phyloP scores from a whole-genome alignment of 2,329 filamentous ascomycete genomes.

The Pseudofabraea citricarpa region DNA sequence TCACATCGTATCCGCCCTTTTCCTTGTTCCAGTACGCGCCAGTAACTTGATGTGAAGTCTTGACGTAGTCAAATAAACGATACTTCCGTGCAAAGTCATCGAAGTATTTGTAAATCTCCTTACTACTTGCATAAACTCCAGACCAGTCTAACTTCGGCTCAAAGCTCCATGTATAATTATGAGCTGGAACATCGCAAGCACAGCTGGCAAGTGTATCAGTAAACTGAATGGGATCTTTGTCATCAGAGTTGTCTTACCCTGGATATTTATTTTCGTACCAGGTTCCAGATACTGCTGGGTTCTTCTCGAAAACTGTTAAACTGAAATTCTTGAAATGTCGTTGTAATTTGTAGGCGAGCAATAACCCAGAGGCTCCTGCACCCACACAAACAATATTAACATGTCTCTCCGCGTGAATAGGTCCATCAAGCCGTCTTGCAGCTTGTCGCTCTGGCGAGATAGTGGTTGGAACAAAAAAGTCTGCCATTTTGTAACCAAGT shows the following conservation, averaged over 20 bases:
- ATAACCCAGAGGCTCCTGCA: constrained; percentile 41
- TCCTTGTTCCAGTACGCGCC: constrained; percentile 48
- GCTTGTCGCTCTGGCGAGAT: constrained; percentile 8
- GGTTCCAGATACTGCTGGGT: constrained; percentile 40
- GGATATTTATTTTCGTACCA: constrained; percentile 47
- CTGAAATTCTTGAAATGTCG: constrained; percentile 37
- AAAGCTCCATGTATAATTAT: constrained; percentile 56
- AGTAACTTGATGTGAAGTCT: constrained; percentile 49
- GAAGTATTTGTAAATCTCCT: constrained; percentile 52
- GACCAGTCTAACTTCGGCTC: constrained; percentile 54
- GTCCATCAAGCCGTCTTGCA: constrained; percentile 7
- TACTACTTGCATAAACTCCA: constrained; percentile 50
- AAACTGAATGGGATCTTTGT: constrained; percentile 24
- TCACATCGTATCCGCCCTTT: constrained; percentile 41
- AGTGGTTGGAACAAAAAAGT: constrained; percentile 9
- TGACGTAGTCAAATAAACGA: constrained; percentile 47
- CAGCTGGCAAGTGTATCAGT: constrained; percentile 35
- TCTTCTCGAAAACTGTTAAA: constrained; percentile 42
- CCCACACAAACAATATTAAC: constrained; percentile 32
- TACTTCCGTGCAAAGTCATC: constrained; percentile 46
- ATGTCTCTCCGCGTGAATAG: constrained; percentile 17
- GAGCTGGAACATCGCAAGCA: constrained; percentile 43
- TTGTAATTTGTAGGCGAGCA: constrained; percentile 44
- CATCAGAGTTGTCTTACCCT: constrained; percentile 28
- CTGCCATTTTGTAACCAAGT: constrained; percentile 8